A percentile compares a stretch with the other conserved stretches of the same genome.
Conservation (phyloP, 169 alveolate species). For the Eimeria sp. region DNA sequence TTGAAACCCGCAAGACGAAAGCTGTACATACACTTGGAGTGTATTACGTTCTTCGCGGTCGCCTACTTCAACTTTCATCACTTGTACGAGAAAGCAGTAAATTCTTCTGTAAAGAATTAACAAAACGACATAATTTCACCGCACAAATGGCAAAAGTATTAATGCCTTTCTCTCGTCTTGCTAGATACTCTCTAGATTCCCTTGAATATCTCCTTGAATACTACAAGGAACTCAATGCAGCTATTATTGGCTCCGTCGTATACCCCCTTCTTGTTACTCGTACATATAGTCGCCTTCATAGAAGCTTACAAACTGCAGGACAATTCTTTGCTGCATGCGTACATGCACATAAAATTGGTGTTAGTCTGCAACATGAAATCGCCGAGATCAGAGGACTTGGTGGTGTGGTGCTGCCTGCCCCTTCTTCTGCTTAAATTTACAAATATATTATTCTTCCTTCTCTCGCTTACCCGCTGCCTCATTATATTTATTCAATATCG, state of each 20-base stretch:
- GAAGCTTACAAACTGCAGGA: conserved; percentile 35
- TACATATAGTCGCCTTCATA: conserved; percentile 11
- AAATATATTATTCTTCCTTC: too few relatives aligned
- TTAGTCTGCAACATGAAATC: neutral
- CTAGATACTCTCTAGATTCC: conserved; percentile 29
- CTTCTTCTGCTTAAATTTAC: too few relatives aligned
- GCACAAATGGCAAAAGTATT: neutral
- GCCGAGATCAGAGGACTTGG: neutral
- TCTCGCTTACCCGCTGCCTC: too few relatives aligned
- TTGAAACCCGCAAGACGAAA: conserved; percentile 6
- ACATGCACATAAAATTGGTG: neutral
- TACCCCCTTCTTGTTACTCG: conserved; percentile 27
- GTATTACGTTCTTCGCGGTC: neutral
- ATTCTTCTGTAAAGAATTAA: neutral
- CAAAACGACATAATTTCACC: neutral
- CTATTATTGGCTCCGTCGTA: neutral
- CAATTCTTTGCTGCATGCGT: conserved; percentile 29
- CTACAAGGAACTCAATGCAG: neutral
- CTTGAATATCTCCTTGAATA: neutral
- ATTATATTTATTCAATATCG: too few relatives aligned
- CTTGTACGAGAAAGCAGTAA: conserved; percentile 26
- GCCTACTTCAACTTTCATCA: neutral
- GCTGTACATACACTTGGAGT: conserved; percentile 21
- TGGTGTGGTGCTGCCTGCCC: too few relatives aligned
- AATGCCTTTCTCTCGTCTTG: conserved; percentile 12